A percentile compares a stretch with the other conserved stretches of the same genome.
Evolutionary conservation across 352 stramenopile species (phyloP).

Genomic region (Pythium apleroticum): DNA sequence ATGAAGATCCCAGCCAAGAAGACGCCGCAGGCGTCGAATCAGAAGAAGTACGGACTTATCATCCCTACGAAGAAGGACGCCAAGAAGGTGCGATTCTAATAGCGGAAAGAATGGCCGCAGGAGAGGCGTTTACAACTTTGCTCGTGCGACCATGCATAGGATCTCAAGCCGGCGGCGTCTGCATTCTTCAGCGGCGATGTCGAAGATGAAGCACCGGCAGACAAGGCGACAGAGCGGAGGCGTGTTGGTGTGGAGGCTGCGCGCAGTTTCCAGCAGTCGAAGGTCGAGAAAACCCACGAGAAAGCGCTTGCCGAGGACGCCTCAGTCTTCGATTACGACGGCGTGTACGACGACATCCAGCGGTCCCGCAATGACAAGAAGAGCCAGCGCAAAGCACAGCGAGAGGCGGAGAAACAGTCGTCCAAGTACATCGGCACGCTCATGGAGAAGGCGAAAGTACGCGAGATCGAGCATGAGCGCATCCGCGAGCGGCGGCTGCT

Average conservation of each 20-base stretch:
- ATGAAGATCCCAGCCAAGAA: slow-evolving; percentile 56
- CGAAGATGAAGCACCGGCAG: background rate
- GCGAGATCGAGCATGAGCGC: slow-evolving; percentile 87
- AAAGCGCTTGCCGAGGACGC: slow-evolving; percentile 74
- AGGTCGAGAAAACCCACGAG: slow-evolving; percentile 50
- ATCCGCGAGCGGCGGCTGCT: slow-evolving; percentile 85
- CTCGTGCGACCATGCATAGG: slow-evolving; percentile 25
- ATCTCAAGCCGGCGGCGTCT: slow-evolving; percentile 19
- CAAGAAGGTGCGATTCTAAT: slow-evolving; percentile 32
- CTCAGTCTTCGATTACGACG: slow-evolving; percentile 91
- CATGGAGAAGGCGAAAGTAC: slow-evolving; percentile 88
- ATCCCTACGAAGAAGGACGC: slow-evolving; percentile 32
- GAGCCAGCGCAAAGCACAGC: slow-evolving; percentile 40
- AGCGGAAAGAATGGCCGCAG: background rate
- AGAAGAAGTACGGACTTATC: slow-evolving; percentile 51
- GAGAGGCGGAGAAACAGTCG: slow-evolving; percentile 64
- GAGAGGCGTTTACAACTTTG: background rate
- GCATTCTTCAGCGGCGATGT: slow-evolving; percentile 12
- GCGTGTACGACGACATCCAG: slow-evolving; percentile 88
- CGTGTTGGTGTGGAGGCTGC: slow-evolving; percentile 47
- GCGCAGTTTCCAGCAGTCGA: slow-evolving; percentile 48
- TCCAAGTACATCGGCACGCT: slow-evolving; percentile 90
- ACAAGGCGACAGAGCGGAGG: slow-evolving; percentile 24
- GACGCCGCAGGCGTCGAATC: slow-evolving; percentile 27
- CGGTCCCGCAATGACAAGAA: slow-evolving; percentile 38